A percentile compares a stretch with the other conserved stretches of the same genome.
phyloP scores from a whole-genome alignment of 1,139 yeast genomes.

The Starmera stellimalicola region DNA sequence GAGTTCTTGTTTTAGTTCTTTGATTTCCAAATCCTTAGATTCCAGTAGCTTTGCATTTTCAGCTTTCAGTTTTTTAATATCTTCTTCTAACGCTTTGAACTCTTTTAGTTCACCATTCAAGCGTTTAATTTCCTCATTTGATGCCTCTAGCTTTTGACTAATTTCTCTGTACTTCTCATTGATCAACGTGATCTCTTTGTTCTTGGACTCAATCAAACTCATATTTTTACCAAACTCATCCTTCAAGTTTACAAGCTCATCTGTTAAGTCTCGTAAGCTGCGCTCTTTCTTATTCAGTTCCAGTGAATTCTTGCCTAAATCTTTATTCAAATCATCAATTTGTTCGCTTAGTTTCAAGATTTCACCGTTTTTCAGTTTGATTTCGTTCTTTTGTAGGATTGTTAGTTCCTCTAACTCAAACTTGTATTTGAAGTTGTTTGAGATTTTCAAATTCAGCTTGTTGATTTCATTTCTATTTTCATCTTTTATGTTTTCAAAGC shows the following conservation, averaged over 20 bases:
- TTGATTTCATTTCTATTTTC: slow-evolving; percentile 11
- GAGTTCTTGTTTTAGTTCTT: slow-evolving; percentile 1
- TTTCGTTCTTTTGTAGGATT: neutral
- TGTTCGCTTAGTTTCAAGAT: slow-evolving; percentile 2
- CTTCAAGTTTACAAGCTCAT: slow-evolving; percentile 14
- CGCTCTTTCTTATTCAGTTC: slow-evolving; percentile 9
- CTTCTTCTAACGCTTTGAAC: slow-evolving; percentile 13
- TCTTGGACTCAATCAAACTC: no score
- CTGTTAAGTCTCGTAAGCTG: neutral
- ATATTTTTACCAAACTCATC: slow-evolving; percentile 7
- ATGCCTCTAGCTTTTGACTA: slow-evolving; percentile 17
- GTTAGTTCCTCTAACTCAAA: neutral
- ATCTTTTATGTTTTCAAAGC: slow-evolving; percentile 15
- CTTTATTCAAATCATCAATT: slow-evolving; percentile 12
- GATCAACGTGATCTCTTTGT: slow-evolving; percentile 20
- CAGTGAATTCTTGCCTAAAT: slow-evolving; percentile 8
- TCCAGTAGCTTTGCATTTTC: slow-evolving; percentile 1
- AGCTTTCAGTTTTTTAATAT: slow-evolving; percentile 2
- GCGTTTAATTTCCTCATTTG: slow-evolving; percentile 25
- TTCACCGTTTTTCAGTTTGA: slow-evolving; percentile 2
- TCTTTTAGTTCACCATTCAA: slow-evolving; percentile 15
- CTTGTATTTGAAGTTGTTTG: slow-evolving; percentile 8
- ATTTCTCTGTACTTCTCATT: slow-evolving; percentile 13
- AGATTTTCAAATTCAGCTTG: slow-evolving; percentile 6
- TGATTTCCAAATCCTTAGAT: slow-evolving; percentile 1